Percentiles rank a stretch among this genome's conserved stretches.
phyloP scores from a whole-genome alignment of 495 filamentous ascomycete species.

The Cudoniella acicularis region DNA sequence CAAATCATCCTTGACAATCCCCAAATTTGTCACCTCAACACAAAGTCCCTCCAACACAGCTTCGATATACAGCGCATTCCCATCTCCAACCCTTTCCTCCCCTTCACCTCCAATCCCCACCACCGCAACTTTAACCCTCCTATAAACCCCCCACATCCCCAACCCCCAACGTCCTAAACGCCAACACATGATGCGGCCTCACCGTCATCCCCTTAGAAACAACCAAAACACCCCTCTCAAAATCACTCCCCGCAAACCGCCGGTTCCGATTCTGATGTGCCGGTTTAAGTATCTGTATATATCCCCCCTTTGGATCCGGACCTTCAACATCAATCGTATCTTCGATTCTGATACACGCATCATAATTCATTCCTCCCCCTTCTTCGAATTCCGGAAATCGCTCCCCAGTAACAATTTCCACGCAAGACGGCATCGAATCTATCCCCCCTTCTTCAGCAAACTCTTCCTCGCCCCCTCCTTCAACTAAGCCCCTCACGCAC shows the following conservation, averaged over 20 bases:
- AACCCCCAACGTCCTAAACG: neutral
- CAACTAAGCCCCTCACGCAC: neutral
- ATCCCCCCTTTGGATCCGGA: neutral
- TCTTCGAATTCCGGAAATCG: neutral
- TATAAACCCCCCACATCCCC: neutral
- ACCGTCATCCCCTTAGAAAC: neutral
- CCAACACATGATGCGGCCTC: neutral
- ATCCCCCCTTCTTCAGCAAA: neutral
- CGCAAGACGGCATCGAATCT: neutral
- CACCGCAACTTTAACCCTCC: neutral
- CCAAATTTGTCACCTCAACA: neutral
- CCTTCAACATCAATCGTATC: neutral
- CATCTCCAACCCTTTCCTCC: neutral
- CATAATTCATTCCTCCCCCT: neutral
- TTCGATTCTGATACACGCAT: neutral
- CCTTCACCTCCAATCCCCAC: neutral
- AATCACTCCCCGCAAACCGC: neutral
- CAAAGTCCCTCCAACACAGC: neutral
- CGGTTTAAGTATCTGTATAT: neutral
- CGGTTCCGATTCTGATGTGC: neutral
- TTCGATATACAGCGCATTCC: neutral
- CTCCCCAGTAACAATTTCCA: neutral
- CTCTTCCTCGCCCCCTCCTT: neutral
- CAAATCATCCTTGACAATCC: neutral
- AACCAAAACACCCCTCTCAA: neutral